Percentiles rank a stretch among this genome's conserved stretches.
These are phyloP conservation scores for Escallonia rubra DNA, from an alignment of 129 eudicot genomes.

Conservation along the genomic window DNA sequence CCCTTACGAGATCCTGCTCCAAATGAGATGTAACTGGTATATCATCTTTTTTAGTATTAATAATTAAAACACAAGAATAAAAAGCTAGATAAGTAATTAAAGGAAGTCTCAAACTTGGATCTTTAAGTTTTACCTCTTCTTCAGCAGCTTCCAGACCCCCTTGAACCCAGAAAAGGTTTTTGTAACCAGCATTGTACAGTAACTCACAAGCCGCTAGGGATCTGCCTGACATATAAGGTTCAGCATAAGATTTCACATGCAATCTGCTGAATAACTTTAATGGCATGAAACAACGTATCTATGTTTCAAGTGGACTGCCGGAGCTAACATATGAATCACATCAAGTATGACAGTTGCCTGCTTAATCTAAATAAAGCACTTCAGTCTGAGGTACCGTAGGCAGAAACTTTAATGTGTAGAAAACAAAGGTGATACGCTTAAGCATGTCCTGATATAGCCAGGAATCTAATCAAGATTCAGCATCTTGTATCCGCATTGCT, in stretches of 20 bases:
- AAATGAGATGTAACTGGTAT: conserved; percentile 14
- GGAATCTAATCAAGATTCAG: too few species aligned
- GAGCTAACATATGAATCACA: neutral
- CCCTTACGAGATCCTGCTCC: conserved; percentile 89
- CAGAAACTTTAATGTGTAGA: neutral
- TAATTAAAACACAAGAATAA: too few species aligned
- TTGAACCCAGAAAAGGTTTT: conserved; percentile 91
- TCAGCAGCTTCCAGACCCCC: conserved; percentile 95
- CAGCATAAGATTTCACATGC: neutral
- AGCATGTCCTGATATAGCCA: too few species aligned
- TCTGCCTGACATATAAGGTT: conserved; percentile 36
- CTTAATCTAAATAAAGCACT: neutral
- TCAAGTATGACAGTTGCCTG: neutral
- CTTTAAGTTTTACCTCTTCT: conserved; percentile 56
- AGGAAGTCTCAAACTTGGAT: neutral
- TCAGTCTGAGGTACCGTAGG: neutral
- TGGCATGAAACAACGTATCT: neutral
- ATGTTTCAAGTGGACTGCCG: neutral
- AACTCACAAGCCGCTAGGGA: conserved; percentile 95
- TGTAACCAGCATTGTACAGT: conserved; percentile 85
- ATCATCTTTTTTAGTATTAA: neutral
- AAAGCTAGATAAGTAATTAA: too few species aligned
- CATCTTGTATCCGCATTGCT: too few species aligned
- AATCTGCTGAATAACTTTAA: neutral
- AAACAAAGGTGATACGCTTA: neutral